Conservation (phyloP, 2,329 filamentous ascomycete genomes). For the Penicillium sumatraense region DNA sequence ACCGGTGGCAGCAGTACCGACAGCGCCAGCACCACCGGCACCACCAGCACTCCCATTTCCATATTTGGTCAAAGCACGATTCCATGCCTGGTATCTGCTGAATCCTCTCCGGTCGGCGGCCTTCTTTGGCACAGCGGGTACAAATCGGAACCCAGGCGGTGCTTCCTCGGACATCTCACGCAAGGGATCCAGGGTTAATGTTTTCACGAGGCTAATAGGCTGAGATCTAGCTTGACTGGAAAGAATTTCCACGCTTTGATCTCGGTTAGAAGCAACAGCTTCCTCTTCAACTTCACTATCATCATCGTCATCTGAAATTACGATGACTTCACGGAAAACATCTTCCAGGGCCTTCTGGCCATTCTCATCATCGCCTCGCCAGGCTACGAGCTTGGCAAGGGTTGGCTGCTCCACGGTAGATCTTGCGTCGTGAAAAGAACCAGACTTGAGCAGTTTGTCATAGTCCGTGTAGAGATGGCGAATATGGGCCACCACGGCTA, state of each 20-base stretch:
- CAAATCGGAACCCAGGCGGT: slow-evolving; percentile 41
- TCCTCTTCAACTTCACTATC: slow-evolving; percentile 46
- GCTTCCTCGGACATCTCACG: slow-evolving; percentile 41
- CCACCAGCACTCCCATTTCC: slow-evolving; percentile 26
- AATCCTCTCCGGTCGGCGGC: slow-evolving; percentile 49
- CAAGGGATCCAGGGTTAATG: slow-evolving; percentile 21
- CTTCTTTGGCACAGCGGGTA: slow-evolving; percentile 38
- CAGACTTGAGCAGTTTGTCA: slow-evolving; percentile 59
- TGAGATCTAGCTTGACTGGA: slow-evolving; percentile 42
- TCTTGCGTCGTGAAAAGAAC: slow-evolving; percentile 60
- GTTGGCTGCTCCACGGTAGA: slow-evolving; percentile 59
- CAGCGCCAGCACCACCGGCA: slow-evolving; percentile 14
- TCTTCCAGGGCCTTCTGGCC: slow-evolving; percentile 61
- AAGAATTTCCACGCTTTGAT: slow-evolving; percentile 49
- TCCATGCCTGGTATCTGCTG: slow-evolving; percentile 53
- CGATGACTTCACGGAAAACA: slow-evolving; percentile 66
- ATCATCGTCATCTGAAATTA: slow-evolving; percentile 66
- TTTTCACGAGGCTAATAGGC: slow-evolving; percentile 31
- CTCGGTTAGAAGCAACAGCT: slow-evolving; percentile 32
- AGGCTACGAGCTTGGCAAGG: slow-evolving; percentile 63
- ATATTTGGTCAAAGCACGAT: slow-evolving; percentile 48
- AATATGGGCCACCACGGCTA: slow-evolving; percentile 66
- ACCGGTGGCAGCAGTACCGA: too few relatives aligned
- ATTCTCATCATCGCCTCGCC: slow-evolving; percentile 64
- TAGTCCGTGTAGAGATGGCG: slow-evolving; percentile 67